Evolutionary conservation across 139 green algal genomes (phyloP).

Genomic region (Axilococcus clingmanii): DNA sequence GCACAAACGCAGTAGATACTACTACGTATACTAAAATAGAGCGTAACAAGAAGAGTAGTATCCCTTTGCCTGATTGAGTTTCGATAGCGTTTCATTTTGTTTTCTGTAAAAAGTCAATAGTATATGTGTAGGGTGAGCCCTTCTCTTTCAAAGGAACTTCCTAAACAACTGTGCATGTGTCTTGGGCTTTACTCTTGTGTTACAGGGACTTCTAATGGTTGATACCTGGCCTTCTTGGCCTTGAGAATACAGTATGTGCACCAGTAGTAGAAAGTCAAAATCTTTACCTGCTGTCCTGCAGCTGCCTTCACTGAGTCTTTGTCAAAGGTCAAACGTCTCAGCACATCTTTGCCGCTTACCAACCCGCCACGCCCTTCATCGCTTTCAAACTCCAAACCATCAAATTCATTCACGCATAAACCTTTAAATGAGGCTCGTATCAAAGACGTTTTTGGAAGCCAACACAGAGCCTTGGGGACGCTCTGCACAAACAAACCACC

Average conservation of each 20-base stretch:
- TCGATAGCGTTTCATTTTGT: no score
- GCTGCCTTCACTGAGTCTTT: slow-evolving; percentile 23
- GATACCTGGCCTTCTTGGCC: slow-evolving; percentile 42
- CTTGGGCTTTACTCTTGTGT: no score
- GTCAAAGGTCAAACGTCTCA: slow-evolving; percentile 54
- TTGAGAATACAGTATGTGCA: slow-evolving; percentile 50
- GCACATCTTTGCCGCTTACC: slow-evolving; percentile 42
- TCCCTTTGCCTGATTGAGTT: no score
- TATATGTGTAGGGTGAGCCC: no score
- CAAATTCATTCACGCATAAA: slow-evolving; percentile 83
- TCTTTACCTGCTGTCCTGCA: slow-evolving; percentile 28
- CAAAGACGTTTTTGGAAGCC: slow-evolving; percentile 63
- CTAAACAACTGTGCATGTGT: no score
- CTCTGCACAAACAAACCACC: slow-evolving; percentile 72
- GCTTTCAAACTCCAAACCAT: slow-evolving; percentile 53
- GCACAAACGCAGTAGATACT: no score
- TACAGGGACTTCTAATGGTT: no score
- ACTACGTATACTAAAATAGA: no score
- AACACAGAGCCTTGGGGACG: slow-evolving; percentile 54
- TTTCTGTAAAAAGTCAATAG: no score
- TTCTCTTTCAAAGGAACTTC: no score
- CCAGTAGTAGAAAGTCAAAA: slow-evolving; percentile 65
- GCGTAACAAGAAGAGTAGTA: slow-evolving; percentile 11
- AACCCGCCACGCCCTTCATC: slow-evolving; percentile 23
- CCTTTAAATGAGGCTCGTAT: slow-evolving; percentile 61